Conservation (phyloP, 1,139 yeast species). For the Spencermartinsiella ligniputridi region DNA sequence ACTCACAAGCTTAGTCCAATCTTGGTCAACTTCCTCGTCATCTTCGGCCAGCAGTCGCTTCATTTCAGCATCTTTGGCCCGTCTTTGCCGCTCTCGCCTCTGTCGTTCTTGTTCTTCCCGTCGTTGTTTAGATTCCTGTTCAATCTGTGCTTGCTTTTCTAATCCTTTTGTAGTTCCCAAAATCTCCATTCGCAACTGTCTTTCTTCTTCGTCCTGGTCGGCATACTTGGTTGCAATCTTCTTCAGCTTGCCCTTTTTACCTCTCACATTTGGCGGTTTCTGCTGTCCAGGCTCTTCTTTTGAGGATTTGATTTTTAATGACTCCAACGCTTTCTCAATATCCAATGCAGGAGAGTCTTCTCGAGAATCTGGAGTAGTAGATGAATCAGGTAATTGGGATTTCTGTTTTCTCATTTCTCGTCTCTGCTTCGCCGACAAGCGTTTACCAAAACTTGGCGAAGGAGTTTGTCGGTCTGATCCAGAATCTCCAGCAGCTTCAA, state of each 20-base stretch:
- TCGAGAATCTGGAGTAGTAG: constrained; percentile 10
- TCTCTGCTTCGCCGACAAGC: constrained; percentile 13
- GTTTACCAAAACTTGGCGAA: constrained; percentile 9
- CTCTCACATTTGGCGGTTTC: constrained; percentile 51
- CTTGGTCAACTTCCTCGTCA: constrained; percentile 32
- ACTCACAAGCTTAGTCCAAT: constrained; percentile 22
- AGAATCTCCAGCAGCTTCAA: no score
- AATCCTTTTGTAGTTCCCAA: constrained; percentile 67
- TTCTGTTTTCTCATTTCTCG: constrained; percentile 10
- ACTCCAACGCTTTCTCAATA: constrained; percentile 18
- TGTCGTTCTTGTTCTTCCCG: constrained; percentile 34
- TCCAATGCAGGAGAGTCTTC: constrained; percentile 5
- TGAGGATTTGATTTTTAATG: constrained; percentile 18
- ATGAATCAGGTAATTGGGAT: constrained; percentile 5
- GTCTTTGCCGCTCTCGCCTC: constrained; percentile 36
- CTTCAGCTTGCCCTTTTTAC: constrained; percentile 78
- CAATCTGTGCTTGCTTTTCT: constrained; percentile 9
- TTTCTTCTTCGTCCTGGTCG: constrained; percentile 89
- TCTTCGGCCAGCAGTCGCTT: constrained; percentile 35
- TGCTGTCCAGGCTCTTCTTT: constrained; percentile 21
- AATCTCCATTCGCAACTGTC: constrained; percentile 65
- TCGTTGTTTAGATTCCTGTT: constrained; percentile 28
- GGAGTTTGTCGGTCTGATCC: constrained; percentile 9
- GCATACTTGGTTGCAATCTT: constrained; percentile 80
- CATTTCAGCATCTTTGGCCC: constrained; percentile 47